Percentiles rank a stretch among this genome's conserved stretches.
Evolutionary conservation across 2,329 filamentous ascomycete genomes (phyloP).

Genomic region (Colletotrichum musae): DNA sequence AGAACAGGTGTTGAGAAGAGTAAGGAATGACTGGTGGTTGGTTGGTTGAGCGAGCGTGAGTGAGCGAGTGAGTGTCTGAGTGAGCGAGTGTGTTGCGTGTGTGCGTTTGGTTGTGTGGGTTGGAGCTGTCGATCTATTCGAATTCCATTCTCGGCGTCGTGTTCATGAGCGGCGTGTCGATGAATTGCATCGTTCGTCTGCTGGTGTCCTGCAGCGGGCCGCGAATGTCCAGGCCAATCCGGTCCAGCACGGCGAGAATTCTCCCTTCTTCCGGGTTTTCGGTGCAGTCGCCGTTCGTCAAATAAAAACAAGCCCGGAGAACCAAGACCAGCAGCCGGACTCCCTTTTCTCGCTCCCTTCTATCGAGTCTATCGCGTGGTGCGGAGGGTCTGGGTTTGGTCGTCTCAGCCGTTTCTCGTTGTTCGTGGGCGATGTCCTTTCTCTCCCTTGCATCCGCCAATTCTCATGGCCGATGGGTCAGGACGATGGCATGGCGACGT

Average conservation of each 20-base stretch:
- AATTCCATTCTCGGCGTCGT: conserved; percentile 40
- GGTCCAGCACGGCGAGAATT: conserved; percentile 4
- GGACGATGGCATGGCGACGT: conserved; percentile 46
- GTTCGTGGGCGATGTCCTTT: conserved; percentile 34
- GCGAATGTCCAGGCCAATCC: neutral
- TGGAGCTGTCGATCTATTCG: conserved; percentile 36
- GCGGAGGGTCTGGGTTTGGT: neutral
- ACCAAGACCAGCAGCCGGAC: conserved; percentile 8
- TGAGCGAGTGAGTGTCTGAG: conserved; percentile 17
- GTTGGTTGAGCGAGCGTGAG: conserved; percentile 30
- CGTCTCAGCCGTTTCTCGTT: conserved; percentile 38
- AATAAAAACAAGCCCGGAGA: neutral
- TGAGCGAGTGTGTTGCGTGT: conserved; percentile 15
- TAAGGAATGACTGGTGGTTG: conserved; percentile 34
- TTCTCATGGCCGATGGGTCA: conserved; percentile 41
- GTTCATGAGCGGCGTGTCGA: conserved; percentile 28
- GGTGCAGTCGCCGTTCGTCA: neutral
- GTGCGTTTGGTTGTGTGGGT: conserved; percentile 12
- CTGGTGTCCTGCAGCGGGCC: conserved; percentile 35
- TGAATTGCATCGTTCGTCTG: conserved; percentile 33
- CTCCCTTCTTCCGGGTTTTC: conserved; percentile 8
- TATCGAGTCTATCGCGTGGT: neutral
- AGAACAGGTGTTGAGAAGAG: conserved; percentile 30
- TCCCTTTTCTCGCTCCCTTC: conserved; percentile 1
- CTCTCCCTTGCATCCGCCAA: conserved; percentile 42